Evolutionary conservation across 441 rosid species (phyloP).

Genomic region (Populus hybrid): DNA sequence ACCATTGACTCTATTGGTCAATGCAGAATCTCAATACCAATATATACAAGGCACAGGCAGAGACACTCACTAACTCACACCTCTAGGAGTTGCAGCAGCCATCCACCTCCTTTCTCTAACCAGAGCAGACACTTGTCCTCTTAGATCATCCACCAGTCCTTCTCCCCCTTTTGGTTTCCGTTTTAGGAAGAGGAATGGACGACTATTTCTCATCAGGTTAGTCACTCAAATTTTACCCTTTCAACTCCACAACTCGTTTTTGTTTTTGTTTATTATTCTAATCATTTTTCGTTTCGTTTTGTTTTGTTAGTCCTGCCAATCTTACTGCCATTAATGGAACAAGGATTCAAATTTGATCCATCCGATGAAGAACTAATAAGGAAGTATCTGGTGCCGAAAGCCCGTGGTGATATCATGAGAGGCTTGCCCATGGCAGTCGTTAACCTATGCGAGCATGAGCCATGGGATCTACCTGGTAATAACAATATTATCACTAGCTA

Average conservation of each 20-base stretch:
- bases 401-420: background rate
- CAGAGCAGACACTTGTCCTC: no score
- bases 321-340: background rate
- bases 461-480: constrained; percentile 18
- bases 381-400: constrained; percentile 22
- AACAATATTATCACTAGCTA: no score
- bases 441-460: constrained; percentile 36
- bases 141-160: no score
- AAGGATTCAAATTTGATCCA: constrained; percentile 44
- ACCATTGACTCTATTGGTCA: background rate
- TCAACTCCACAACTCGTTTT: no score
- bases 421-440: constrained; percentile 14
- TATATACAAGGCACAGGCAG: no score
- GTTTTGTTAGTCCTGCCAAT: background rate
- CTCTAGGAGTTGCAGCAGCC: no score
- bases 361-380: constrained; percentile 35
- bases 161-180: no score
- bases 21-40: background rate
- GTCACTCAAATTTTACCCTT: no score
- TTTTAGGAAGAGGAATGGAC: no score
- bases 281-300: background rate
- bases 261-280: background rate
- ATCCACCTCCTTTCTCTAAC: no score
- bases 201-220: no score
- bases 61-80: background rate